Percentiles rank a stretch among this genome's conserved stretches.
These are phyloP conservation scores for Klebsormidium nitens DNA, from an alignment of 139 green algal species.

Conservation along the genomic window DNA sequence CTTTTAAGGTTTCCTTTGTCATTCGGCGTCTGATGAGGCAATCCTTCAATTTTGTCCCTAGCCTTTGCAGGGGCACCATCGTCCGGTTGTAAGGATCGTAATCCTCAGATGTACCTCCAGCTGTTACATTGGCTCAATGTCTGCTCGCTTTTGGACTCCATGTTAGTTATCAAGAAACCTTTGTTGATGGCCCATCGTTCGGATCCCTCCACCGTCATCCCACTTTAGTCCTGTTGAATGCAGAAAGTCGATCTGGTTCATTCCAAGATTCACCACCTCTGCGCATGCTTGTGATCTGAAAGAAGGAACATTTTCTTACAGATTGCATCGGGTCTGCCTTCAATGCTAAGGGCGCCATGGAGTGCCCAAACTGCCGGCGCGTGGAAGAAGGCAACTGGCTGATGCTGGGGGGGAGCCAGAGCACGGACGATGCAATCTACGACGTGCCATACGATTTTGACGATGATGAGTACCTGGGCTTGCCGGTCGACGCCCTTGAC, in stretches of 20 bases:
- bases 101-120: neutral
- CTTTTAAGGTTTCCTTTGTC: no score
- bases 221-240: neutral
- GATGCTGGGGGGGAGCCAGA: no score
- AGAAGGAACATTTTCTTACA: no score
- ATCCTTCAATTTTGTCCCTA: neutral
- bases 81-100: neutral
- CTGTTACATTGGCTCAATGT: neutral
- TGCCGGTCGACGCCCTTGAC: no score
- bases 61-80: neutral
- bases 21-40: no score
- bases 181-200: no score
- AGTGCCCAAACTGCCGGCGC: slow-evolving; percentile 34
- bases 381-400: slow-evolving; percentile 31
- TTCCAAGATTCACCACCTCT: neutral
- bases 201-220: neutral
- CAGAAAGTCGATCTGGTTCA: neutral
- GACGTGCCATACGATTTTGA: no score
- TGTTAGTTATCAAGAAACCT: neutral
- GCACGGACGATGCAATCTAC: no score
- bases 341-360: slow-evolving; percentile 34
- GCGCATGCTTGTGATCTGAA: neutral
- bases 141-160: neutral
- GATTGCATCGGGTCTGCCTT: slow-evolving; percentile 39
- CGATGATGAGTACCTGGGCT: no score